Evolutionary conservation across 2,329 filamentous ascomycete species (phyloP).

Genomic region (Colletotrichum echinochloae): DNA sequence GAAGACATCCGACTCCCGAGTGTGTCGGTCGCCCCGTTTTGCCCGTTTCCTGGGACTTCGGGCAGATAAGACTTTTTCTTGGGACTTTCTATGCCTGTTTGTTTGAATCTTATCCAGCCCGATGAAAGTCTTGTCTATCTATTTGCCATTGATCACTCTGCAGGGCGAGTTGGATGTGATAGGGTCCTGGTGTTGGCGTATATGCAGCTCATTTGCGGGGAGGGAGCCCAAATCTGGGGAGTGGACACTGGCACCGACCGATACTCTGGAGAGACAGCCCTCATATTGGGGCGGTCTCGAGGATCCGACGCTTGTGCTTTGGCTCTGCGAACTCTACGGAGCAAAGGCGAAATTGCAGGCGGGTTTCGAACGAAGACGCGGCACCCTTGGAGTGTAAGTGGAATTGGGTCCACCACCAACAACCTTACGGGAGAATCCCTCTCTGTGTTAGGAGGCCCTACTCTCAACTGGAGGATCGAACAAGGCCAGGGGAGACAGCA

Average conservation of each 20-base stretch:
- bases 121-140: constrained; percentile 12
- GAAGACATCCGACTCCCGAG: not conserved
- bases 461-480: too few species aligned
- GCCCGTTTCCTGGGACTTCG: not conserved
- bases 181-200: not conserved
- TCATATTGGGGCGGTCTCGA: not conserved
- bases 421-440: not conserved
- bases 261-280: not conserved
- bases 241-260: not conserved
- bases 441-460: not conserved
- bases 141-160: not conserved
- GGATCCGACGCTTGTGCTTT: not conserved
- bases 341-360: not conserved
- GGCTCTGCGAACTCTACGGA: not conserved
- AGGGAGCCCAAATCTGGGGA: constrained; percentile 5
- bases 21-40: not conserved
- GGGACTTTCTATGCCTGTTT: not conserved
- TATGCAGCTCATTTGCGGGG: constrained; percentile 1
- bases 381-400: not conserved
- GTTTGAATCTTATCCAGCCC: not conserved
- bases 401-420: not conserved
- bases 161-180: not conserved
- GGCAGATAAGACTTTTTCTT: not conserved
- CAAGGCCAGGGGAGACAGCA: not conserved
- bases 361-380: not conserved